phyloP scores from a whole-genome alignment of 306 rosid genomes.

The Acacia acuminata region DNA sequence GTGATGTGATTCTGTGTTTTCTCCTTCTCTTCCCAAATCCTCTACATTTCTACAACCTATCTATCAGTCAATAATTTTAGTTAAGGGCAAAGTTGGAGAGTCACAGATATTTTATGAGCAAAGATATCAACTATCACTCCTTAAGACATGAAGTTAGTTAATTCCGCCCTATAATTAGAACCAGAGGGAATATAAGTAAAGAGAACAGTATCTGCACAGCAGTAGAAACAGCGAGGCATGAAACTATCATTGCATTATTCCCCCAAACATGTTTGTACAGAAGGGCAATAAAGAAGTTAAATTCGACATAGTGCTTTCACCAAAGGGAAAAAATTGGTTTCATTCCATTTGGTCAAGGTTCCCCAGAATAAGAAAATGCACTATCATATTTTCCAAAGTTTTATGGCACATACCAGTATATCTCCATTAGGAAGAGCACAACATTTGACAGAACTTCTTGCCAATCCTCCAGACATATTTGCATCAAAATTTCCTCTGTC shows the following conservation, averaged over 20 bases:
- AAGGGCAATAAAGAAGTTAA: not conserved
- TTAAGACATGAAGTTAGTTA: not conserved
- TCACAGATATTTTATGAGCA: not conserved
- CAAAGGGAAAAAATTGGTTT: not conserved
- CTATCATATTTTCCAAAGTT: conserved; percentile 27
- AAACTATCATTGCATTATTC: not conserved
- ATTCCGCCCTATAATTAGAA: not conserved
- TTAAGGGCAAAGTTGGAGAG: not conserved
- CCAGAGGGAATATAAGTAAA: not conserved
- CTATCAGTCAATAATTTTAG: not conserved
- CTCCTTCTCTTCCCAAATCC: too few species aligned
- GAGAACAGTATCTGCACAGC: not conserved
- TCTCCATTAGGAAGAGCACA: conserved; percentile 93
- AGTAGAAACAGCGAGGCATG: not conserved
- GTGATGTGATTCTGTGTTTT: too few species aligned
- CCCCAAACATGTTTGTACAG: not conserved
- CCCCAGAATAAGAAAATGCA: conserved; percentile 27
- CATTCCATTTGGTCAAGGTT: not conserved
- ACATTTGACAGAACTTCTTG: conserved; percentile 82
- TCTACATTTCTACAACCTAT: too few species aligned
- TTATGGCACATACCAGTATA: conserved; percentile 82
- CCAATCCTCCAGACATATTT: conserved; percentile 81
- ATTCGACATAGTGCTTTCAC: not conserved
- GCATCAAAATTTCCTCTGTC: conserved; percentile 90
- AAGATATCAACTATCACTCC: not conserved